These are phyloP conservation scores for Cladosporium sp. DNA, from an alignment of 2,329 filamentous ascomycete genomes.

Conservation along the genomic window DNA sequence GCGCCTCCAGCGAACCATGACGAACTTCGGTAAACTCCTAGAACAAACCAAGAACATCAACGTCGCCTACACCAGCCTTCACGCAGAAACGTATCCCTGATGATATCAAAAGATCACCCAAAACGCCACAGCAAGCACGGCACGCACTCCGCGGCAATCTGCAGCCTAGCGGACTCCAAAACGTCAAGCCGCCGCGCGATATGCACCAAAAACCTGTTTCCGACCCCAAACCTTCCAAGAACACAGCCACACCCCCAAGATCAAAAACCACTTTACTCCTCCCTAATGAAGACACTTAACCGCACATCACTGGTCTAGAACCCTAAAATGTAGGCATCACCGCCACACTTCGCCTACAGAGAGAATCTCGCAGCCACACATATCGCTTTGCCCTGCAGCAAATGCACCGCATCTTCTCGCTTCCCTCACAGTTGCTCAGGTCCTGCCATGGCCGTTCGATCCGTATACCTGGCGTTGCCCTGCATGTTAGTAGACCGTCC, in stretches of 20 bases:
- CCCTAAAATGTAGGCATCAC: background rate
- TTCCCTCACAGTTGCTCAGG: slow-evolving; percentile 1
- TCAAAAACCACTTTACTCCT: background rate
- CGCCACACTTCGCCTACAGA: background rate
- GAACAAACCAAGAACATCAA: too few relatives aligned
- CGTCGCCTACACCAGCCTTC: too few relatives aligned
- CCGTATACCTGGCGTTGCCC: slow-evolving; percentile 3
- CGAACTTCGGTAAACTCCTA: too few relatives aligned
- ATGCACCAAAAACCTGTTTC: background rate
- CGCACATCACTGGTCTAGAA: slow-evolving; percentile 5
- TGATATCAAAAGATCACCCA: too few relatives aligned
- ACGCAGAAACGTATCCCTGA: too few relatives aligned
- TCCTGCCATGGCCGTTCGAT: background rate
- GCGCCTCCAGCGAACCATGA: too few relatives aligned
- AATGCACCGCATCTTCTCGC: background rate
- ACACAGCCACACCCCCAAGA: background rate
- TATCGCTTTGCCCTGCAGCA: background rate
- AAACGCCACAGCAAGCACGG: too few relatives aligned
- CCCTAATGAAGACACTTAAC: background rate
- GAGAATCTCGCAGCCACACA: background rate
- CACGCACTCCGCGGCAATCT: too few relatives aligned
- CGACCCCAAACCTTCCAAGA: slow-evolving; percentile 3
- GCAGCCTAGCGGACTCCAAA: too few relatives aligned
- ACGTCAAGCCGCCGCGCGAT: background rate
- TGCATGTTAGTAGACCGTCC: background rate